A percentile compares a stretch with the other conserved stretches of the same genome.
Evolutionary conservation across 2,329 filamentous ascomycete genomes (phyloP).

Genomic region (Clonostachys rosea): DNA sequence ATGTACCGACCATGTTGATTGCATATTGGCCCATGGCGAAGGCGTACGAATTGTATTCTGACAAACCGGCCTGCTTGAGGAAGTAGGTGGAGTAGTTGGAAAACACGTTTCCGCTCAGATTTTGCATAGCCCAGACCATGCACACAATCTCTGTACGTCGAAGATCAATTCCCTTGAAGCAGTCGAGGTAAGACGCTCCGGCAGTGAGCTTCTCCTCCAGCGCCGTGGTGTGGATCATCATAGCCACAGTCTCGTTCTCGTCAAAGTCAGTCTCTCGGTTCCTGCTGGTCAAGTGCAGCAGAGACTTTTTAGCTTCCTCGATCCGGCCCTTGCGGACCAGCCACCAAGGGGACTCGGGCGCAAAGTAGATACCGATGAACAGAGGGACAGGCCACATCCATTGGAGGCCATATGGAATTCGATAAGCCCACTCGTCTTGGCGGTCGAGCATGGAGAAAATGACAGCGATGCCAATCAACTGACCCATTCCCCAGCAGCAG

Average conservation of each 20-base stretch:
- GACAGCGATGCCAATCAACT: conserved; percentile 69
- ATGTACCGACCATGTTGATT: conserved; percentile 75
- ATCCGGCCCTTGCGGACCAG: conserved; percentile 63
- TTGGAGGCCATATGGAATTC: conserved; percentile 68
- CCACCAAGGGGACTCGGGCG: conserved; percentile 72
- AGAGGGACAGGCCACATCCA: conserved; percentile 75
- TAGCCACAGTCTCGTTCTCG: conserved; percentile 78
- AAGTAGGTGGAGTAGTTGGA: conserved; percentile 64
- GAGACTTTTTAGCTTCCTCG: conserved; percentile 61
- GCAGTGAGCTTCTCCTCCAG: conserved; percentile 71
- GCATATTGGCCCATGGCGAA: conserved; percentile 62
- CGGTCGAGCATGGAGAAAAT: conserved; percentile 64
- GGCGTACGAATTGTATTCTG: conserved; percentile 45
- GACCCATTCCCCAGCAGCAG: conserved; percentile 74
- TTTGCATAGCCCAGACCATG: conserved; percentile 61
- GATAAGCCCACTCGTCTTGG: conserved; percentile 63
- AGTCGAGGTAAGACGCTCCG: conserved; percentile 74
- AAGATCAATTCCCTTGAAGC: conserved; percentile 74
- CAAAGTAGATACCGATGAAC: conserved; percentile 60
- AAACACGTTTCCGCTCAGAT: conserved; percentile 58
- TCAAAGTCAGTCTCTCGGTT: conserved; percentile 68
- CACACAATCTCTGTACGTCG: conserved; percentile 71
- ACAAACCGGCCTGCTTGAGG: conserved; percentile 53
- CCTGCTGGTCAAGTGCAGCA: conserved; percentile 60
- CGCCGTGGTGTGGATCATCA: conserved; percentile 89